Evolutionary conservation across 139 green algal genomes (phyloP).

Genomic region (Chlamydomonas sphaeroides): DNA sequence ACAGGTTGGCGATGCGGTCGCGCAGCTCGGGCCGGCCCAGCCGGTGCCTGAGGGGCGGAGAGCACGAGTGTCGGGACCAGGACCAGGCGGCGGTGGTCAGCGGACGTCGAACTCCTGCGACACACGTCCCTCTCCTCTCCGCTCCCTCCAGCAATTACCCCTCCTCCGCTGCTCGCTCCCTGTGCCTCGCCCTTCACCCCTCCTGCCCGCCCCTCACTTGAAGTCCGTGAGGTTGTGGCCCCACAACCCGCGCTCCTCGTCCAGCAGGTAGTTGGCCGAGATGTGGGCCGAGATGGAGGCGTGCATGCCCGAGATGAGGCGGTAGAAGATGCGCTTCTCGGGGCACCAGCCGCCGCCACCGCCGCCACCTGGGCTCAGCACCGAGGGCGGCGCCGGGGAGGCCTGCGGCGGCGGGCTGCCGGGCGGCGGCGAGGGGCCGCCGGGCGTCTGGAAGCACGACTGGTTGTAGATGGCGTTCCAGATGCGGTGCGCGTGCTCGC

Average conservation of each 20-base stretch:
- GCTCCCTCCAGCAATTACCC: too few relatives aligned
- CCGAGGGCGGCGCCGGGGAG: background rate
- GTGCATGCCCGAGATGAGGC: conserved; percentile 91
- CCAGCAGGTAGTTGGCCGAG: conserved; percentile 77
- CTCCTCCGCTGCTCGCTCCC: background rate
- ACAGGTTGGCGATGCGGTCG: conserved; percentile 88
- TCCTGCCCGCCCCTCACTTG: conserved; percentile 26
- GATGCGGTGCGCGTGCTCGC: conserved; percentile 89
- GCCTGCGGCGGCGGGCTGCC: background rate
- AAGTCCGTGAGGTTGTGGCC: conserved; percentile 87
- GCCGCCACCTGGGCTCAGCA: background rate
- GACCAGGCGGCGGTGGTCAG: too few relatives aligned
- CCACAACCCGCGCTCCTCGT: conserved; percentile 67
- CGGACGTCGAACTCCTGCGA: too few relatives aligned
- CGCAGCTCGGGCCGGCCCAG: conserved; percentile 65
- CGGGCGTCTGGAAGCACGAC: conserved; percentile 75
- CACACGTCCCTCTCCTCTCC: too few relatives aligned
- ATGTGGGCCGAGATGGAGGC: conserved; percentile 93
- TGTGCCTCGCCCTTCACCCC: too few relatives aligned
- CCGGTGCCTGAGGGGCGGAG: conserved; percentile 17
- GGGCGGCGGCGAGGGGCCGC: background rate
- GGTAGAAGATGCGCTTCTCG: conserved; percentile 88
- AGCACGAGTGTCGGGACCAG: too few relatives aligned
- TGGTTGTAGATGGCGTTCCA: conserved; percentile 95
- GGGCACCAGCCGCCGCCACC: conserved; percentile 46